A percentile compares a stretch with the other conserved stretches of the same genome.
These are phyloP conservation scores for Diaporthe citrichinensis DNA, from an alignment of 2,329 filamentous ascomycete species.

Conservation along the genomic window DNA sequence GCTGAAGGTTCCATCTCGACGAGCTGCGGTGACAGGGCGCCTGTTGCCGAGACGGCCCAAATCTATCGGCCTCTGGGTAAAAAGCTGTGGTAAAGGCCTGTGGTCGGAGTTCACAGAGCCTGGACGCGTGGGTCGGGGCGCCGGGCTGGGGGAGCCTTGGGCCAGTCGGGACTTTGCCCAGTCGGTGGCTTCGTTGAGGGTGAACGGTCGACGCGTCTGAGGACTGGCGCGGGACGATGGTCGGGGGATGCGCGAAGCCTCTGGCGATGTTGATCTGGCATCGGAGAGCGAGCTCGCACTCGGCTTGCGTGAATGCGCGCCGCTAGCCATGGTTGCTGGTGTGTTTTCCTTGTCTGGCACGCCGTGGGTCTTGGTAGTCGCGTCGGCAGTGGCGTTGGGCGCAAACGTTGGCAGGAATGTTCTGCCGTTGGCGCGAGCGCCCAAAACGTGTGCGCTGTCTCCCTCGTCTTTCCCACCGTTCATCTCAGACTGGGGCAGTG, in stretches of 20 bases:
- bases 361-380: slow-evolving; percentile 44
- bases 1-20: slow-evolving; percentile 40
- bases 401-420: slow-evolving; percentile 52
- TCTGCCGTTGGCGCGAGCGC: slow-evolving; percentile 46
- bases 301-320: slow-evolving; percentile 43
- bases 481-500: slow-evolving; percentile 33
- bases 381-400: slow-evolving; percentile 44
- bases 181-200: slow-evolving; percentile 59
- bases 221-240: slow-evolving; percentile 42
- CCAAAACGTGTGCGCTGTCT: slow-evolving; percentile 40
- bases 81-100: slow-evolving; percentile 34
- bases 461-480: slow-evolving; percentile 48
- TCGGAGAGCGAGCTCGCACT: slow-evolving; percentile 47
- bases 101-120: slow-evolving; percentile 3
- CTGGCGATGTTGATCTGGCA: slow-evolving; percentile 41
- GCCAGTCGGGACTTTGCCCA: slow-evolving; percentile 53
- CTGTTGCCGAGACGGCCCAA: slow-evolving; percentile 44
- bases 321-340: slow-evolving; percentile 32
- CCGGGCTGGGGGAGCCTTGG: slow-evolving; percentile 66
- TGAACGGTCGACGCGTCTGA: slow-evolving; percentile 51
- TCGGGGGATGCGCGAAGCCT: slow-evolving; percentile 49
- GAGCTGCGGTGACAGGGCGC: slow-evolving; percentile 27
- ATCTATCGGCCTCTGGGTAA: slow-evolving; percentile 46
- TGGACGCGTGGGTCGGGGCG: slow-evolving; percentile 60
- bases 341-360: slow-evolving; percentile 25